Percentiles rank a stretch among this genome's conserved stretches.
phyloP scores from a whole-genome alignment of 305 asterid species.

The Nicotiana rustica region DNA sequence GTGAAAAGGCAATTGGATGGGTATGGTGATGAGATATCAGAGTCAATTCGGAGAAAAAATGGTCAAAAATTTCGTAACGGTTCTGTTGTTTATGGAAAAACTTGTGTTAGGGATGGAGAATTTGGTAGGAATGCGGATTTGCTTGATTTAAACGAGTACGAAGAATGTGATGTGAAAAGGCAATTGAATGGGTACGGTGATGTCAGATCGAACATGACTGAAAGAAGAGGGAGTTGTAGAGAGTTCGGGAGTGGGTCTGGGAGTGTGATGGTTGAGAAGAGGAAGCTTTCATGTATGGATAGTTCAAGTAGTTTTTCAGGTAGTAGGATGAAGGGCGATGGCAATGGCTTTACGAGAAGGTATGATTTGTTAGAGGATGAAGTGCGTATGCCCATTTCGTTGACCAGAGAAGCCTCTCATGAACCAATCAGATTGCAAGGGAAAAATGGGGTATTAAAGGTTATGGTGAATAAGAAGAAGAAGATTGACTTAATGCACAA shows the following conservation, averaged over 20 bases:
- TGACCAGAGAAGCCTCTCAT: conserved; percentile 44
- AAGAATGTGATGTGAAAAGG: conserved; percentile 60
- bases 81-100: conserved; percentile 54
- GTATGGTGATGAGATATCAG: conserved; percentile 51
- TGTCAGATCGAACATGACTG: conserved; percentile 53
- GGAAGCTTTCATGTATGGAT: conserved; percentile 56
- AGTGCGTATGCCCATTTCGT: conserved; percentile 58
- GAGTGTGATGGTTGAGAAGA: conserved; percentile 58
- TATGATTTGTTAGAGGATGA: conserved; percentile 59
- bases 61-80: conserved; percentile 55
- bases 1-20: conserved; percentile 58
- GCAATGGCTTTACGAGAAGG: conserved; percentile 36
- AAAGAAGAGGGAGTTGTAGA: conserved; percentile 46
- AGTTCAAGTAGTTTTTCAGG: conserved; percentile 56
- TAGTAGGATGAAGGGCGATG: conserved; percentile 52
- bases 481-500: conserved; percentile 52
- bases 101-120: conserved; percentile 50
- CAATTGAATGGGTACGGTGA: conserved; percentile 57
- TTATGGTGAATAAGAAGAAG: conserved; percentile 91
- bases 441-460: conserved; percentile 94
- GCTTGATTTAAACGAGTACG: conserved; percentile 65
- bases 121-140: conserved; percentile 56
- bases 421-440: conserved; percentile 91
- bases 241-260: conserved; percentile 60
- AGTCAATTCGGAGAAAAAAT: conserved; percentile 46